Evolutionary conservation across 805 yeast species (phyloP), one percentile per base, ranked within the genome.

Genomic region (Cyberlindnera galapagoensis): DNA sequence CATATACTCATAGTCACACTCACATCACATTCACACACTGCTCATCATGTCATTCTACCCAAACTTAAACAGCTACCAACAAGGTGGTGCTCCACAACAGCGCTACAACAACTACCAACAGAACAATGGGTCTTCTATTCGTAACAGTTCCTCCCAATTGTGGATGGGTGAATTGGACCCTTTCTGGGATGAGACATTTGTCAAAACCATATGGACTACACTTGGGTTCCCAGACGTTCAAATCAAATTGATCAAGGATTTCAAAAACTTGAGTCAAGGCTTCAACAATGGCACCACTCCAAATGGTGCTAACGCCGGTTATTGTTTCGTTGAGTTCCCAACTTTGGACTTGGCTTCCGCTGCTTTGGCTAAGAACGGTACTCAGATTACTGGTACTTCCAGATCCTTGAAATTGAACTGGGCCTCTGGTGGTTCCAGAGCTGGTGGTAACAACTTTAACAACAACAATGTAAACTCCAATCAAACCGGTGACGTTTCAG

Each of bases 141-240:
- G 31, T 26, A 39, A 33, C 44, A 36, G 20, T 38, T 21, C 50
- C 36, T 33, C 56, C 18, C 66, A 62, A 34, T 51, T 82, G 30
- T 82, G 88, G 81, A 88, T 87, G 95, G 97, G 96, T 15, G 96
- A 85, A 47, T 60, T 87, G 27, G 95, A 86, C 45, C 83, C 83
- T 8, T 64, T 71, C 53, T 83, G 95, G 87, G 84, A 81, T 39
- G 96, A 87, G 52, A 54, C 61, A 24, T 62, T 71, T 9, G 69
- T 88, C 33, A 66, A 65, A 30, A 71, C 72, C 37, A 70, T 87
- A 28, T 87, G 95, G 96, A 54, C 67, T 4, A 48, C 67, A 16
- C 58, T 79, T 9, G 86, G 92, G n/a, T 84, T 80, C 42, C 63
- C 62, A 15, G 51, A 59, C 10, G 64, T 62, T 57, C 78, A 49